Conservation (phyloP, 805 yeast genomes). For the Myxozyma udenii region DNA sequence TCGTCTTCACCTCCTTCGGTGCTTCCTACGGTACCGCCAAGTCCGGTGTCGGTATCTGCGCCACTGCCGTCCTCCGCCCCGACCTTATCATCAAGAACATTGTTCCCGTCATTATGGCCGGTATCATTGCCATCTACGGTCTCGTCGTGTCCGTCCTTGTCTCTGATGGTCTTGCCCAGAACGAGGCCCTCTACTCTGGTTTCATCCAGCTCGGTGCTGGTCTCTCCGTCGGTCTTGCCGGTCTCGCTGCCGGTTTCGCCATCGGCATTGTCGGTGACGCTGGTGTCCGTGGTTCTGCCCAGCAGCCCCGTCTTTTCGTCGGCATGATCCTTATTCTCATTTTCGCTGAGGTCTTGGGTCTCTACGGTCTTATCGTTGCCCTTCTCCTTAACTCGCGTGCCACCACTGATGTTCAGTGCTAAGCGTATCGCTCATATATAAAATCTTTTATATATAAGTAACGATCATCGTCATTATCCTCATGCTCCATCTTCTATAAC, state of each 20-base stretch:
- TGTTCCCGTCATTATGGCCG: constrained; percentile 97
- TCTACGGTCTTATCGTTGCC: constrained; percentile 97
- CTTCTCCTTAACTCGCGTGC: constrained; percentile 97
- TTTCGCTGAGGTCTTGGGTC: constrained; percentile 91
- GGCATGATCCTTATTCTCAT: constrained; percentile 86
- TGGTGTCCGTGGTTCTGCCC: constrained; percentile 84
- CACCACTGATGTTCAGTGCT: constrained; percentile 40
- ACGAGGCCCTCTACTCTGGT: constrained; percentile 89
- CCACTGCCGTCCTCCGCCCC: constrained; percentile 96
- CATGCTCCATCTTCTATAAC: neutral
- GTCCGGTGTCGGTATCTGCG: constrained; percentile 96
- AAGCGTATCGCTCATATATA: constrained; percentile 15
- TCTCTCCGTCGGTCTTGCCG: constrained; percentile 90
- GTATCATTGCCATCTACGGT: constrained; percentile 95
- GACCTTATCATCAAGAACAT: constrained; percentile 85
- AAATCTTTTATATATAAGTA: constrained; percentile 3
- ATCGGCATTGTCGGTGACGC: constrained; percentile 93
- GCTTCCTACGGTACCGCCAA: constrained; percentile 99
- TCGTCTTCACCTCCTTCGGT: constrained; percentile 97
- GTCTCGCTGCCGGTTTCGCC: constrained; percentile 95
- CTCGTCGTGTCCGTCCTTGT: constrained; percentile 93
- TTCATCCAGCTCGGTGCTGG: constrained; percentile 98
- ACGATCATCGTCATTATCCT: neutral
- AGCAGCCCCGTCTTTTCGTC: constrained; percentile 82
- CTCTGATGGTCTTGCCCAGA: constrained; percentile 79